Conservation (phyloP, 176 grass and related monocot genomes). For the Oryza nivara region DNA sequence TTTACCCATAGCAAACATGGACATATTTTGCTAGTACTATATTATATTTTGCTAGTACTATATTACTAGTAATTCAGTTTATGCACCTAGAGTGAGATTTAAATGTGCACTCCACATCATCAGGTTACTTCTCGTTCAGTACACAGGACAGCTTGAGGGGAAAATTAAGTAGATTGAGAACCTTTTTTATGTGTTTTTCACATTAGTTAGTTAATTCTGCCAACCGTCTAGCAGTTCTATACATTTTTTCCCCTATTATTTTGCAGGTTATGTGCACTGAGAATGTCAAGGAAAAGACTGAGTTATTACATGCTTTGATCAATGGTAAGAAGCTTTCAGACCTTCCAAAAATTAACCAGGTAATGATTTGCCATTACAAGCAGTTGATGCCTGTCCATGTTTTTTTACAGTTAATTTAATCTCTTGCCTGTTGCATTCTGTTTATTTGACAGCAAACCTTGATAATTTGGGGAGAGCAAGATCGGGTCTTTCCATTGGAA, state of each 20-base stretch:
- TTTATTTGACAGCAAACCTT: constrained; percentile 69
- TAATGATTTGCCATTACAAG: constrained; percentile 18
- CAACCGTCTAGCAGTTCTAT: not conserved
- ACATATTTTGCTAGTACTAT: not conserved
- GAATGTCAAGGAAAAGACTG: constrained; percentile 74
- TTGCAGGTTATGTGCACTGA: constrained; percentile 89
- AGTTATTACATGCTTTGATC: constrained; percentile 78
- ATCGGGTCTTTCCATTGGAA: constrained; percentile 84
- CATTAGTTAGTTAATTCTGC: not conserved
- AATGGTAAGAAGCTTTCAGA: constrained; percentile 73
- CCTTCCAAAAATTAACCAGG: constrained; percentile 89
- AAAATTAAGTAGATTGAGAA: constrained; percentile 23
- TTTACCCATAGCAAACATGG: too few relatives aligned
- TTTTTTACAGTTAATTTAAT: not conserved
- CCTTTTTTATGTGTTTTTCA: not conserved
- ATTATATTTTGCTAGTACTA: not conserved
- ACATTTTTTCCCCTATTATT: constrained; percentile 25
- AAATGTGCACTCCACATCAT: not conserved
- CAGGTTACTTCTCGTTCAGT: not conserved
- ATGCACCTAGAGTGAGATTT: not conserved
- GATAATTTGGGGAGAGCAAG: constrained; percentile 93
- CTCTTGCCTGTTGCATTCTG: not conserved
- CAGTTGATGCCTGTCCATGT: not conserved
- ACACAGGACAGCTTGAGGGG: not conserved
- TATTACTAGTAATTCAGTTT: not conserved